phyloP scores from a whole-genome alignment of 164 flowering plant genomes.

The Taxillus chinensis region DNA sequence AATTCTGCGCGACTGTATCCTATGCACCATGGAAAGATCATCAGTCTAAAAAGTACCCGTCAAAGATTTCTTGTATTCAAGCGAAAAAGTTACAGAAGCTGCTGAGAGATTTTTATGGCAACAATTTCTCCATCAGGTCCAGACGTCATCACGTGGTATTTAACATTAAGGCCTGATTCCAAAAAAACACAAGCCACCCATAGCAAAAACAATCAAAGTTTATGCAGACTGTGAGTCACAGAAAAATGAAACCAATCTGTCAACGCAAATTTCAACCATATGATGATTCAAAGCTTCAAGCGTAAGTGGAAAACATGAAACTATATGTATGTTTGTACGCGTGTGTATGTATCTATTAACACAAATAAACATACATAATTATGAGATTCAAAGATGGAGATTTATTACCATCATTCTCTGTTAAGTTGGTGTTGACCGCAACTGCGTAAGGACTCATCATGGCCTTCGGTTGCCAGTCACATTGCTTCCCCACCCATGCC shows the following conservation, averaged over 20 bases:
- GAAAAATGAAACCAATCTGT: background rate
- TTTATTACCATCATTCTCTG: conserved; percentile 62
- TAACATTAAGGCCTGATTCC: conserved; percentile 64
- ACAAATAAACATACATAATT: too few relatives aligned
- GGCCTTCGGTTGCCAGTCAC: conserved; percentile 83
- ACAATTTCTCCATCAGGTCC: conserved; percentile 61
- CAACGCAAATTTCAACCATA: background rate
- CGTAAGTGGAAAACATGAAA: too few relatives aligned
- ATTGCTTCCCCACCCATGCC: conserved; percentile 56
- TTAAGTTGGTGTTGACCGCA: conserved; percentile 82
- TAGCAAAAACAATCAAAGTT: background rate
- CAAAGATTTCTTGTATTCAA: background rate
- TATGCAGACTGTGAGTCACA: background rate
- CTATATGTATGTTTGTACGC: too few relatives aligned
- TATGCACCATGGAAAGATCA: too few relatives aligned
- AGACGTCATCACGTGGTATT: conserved; percentile 61
- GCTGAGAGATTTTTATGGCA: conserved; percentile 82
- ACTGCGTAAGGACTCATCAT: conserved; percentile 60
- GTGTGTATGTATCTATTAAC: too few relatives aligned
- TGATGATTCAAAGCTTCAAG: too few relatives aligned
- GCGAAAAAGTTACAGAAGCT: conserved; percentile 41
- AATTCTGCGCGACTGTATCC: too few relatives aligned
- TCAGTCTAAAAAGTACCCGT: background rate
- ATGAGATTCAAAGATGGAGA: background rate
- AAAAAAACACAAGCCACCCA: background rate